Conservation (phyloP, 345 rosid genomes). For the Gossypium raimondii region DNA sequence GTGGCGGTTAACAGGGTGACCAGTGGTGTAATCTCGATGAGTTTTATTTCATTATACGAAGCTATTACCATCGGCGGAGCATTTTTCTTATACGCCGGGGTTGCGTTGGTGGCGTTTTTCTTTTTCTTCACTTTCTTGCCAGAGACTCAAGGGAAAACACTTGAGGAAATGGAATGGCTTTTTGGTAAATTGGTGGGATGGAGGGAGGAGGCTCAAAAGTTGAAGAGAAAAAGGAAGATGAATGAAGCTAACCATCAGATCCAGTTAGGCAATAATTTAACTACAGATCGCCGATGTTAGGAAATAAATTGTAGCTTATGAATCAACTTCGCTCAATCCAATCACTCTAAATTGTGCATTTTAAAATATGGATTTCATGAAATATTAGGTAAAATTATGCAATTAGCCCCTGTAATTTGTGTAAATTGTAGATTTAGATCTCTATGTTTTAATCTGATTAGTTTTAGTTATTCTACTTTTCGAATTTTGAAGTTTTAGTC, state of each 20-base stretch:
- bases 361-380: no score
- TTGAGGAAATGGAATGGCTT: slow-evolving; percentile 75
- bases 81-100: slow-evolving; percentile 55
- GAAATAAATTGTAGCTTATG: no score
- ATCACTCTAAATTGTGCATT: no score
- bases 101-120: slow-evolving; percentile 46
- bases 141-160: slow-evolving; percentile 74
- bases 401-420: no score
- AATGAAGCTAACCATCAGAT: slow-evolving; percentile 17
- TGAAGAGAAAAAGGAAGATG: slow-evolving; percentile 8
- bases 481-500: no score
- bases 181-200: slow-evolving; percentile 53
- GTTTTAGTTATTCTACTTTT: no score
- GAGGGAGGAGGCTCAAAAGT: slow-evolving; percentile 30
- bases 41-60: slow-evolving; percentile 46
- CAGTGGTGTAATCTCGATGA: slow-evolving; percentile 70
- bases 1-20: slow-evolving; percentile 63
- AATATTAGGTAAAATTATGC: no score
- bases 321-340: no score
- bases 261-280: slow-evolving; percentile 15
- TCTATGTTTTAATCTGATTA: no score
- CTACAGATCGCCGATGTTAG: no score
- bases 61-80: slow-evolving; percentile 79
- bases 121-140: slow-evolving; percentile 59
- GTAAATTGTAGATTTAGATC: no score